phyloP scores from a whole-genome alignment of 352 stramenopile genomes.

The Globisporangium paroecandrum region DNA sequence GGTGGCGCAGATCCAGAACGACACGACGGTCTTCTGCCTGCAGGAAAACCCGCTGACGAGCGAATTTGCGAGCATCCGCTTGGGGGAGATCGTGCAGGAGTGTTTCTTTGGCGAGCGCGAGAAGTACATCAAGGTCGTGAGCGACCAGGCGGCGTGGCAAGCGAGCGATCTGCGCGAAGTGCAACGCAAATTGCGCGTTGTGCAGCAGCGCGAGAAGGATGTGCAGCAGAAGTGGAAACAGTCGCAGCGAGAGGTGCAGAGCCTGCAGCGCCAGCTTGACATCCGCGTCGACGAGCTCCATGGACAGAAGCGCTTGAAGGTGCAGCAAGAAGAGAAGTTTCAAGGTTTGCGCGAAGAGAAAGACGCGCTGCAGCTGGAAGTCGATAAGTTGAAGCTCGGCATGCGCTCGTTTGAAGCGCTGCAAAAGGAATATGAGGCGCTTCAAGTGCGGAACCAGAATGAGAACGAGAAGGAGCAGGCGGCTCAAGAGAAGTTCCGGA shows the following conservation, averaged over 20 bases:
- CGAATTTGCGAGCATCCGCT: constrained; percentile 54
- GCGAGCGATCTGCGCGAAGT: constrained; percentile 55
- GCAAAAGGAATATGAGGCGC: constrained; percentile 33
- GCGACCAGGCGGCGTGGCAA: constrained; percentile 69
- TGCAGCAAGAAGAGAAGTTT: constrained; percentile 23
- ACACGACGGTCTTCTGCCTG: constrained; percentile 59
- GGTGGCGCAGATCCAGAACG: constrained; percentile 49
- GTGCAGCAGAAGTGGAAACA: constrained; percentile 43
- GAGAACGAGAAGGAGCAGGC: constrained; percentile 25
- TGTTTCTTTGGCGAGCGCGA: constrained; percentile 67
- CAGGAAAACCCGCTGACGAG: constrained; percentile 61
- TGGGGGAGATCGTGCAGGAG: constrained; percentile 67
- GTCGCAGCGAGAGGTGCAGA: constrained; percentile 37
- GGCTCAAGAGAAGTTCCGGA: constrained; percentile 20
- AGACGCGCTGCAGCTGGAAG: constrained; percentile 30
- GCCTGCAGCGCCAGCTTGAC: constrained; percentile 41
- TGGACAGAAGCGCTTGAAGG: constrained; percentile 33
- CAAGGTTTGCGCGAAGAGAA: constrained; percentile 31
- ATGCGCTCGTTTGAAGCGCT: constrained; percentile 34
- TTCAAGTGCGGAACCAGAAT: constrained; percentile 30
- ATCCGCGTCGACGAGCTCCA: constrained; percentile 38
- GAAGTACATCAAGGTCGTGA: constrained; percentile 69
- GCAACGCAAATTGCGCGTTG: constrained; percentile 39
- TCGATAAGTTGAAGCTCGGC: constrained; percentile 29
- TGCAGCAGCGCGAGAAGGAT: constrained; percentile 36